Evolutionary conservation across 495 filamentous ascomycete genomes (phyloP).

Genomic region (Penicillium coffeae): DNA sequence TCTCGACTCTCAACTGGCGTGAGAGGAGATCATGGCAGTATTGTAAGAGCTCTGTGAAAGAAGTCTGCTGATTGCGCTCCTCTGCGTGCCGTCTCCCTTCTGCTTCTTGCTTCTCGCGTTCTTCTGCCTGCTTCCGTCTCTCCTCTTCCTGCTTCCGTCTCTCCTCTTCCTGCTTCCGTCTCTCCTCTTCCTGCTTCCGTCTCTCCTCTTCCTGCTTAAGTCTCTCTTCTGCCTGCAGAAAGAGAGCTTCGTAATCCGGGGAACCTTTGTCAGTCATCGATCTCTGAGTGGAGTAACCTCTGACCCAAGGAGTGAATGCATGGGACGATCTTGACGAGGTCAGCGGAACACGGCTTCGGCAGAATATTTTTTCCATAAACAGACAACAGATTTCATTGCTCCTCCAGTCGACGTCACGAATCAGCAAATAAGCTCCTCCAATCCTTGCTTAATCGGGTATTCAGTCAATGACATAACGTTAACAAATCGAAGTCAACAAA

Average conservation of each 20-base stretch:
- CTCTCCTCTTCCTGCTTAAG: conserved; percentile 1
- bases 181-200: conserved; percentile 6
- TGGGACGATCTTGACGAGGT: no score
- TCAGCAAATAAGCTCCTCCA: no score
- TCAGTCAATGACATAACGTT: no score
- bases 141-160: conserved; percentile 1
- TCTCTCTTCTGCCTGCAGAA: conserved; percentile 1
- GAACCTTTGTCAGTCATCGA: conserved; percentile 9
- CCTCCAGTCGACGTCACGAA: no score
- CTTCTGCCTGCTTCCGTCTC: no score
- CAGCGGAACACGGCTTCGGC: no score
- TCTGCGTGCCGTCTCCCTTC: background rate
- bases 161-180: background rate
- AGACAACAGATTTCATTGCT: no score
- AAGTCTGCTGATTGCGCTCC: conserved; percentile 19
- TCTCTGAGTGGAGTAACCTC: no score
- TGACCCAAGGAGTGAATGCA: no score
- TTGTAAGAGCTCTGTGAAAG: conserved; percentile 33
- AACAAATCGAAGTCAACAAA: background rate
- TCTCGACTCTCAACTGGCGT: conserved; percentile 13
- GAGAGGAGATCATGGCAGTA: conserved; percentile 33
- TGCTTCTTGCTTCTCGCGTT: background rate
- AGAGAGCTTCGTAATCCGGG: conserved; percentile 14
- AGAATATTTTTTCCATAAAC: no score
- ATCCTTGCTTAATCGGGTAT: no score